Percentiles rank a stretch among this genome's conserved stretches.
phyloP scores from a whole-genome alignment of 352 stramenopile genomes.

The Pythium grandisporangium region DNA sequence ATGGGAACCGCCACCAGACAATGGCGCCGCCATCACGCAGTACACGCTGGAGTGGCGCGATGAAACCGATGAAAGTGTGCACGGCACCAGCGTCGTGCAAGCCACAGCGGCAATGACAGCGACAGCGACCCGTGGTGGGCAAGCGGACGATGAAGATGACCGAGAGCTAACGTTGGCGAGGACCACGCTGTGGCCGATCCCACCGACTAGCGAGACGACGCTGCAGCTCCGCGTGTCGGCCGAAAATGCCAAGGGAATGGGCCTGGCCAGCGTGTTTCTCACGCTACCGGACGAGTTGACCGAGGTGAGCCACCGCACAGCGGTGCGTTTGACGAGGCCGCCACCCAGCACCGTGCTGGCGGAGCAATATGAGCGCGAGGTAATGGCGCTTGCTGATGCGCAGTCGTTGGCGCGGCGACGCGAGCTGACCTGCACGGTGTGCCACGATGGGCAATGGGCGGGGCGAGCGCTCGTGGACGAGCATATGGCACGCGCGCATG shows the following conservation, averaged over 20 bases:
- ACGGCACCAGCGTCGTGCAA: conserved; percentile 4
- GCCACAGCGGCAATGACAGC: conserved; percentile 5
- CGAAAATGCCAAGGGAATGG: conserved; percentile 49
- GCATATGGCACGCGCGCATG: conserved; percentile 46
- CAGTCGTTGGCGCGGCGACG: conserved; percentile 8
- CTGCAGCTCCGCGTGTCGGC: conserved; percentile 47
- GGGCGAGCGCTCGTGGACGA: conserved; percentile 27
- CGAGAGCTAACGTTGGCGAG: conserved; percentile 7
- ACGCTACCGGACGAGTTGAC: conserved; percentile 28
- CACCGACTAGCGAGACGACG: conserved; percentile 22
- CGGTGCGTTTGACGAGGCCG: conserved; percentile 25
- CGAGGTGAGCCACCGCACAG: conserved; percentile 48
- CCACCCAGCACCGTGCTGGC: conserved; percentile 28
- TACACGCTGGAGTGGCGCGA: conserved; percentile 70
- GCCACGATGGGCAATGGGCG: conserved; percentile 8
- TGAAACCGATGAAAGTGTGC: conserved; percentile 21
- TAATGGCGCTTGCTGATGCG: conserved; percentile 37
- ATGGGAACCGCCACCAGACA: conserved; percentile 61
- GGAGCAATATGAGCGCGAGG: conserved; percentile 22
- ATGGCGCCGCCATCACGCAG: conserved; percentile 47
- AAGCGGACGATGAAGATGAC: background rate
- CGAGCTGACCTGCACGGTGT: conserved; percentile 52
- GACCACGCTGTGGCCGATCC: conserved; percentile 65
- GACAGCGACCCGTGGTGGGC: conserved; percentile 5
- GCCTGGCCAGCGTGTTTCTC: conserved; percentile 46